A percentile compares a stretch with the other conserved stretches of the same genome.
These are phyloP conservation scores for Ophiocordyceps camponoti-saundersi DNA, from an alignment of 2,329 filamentous ascomycete genomes.

Conservation along the genomic window DNA sequence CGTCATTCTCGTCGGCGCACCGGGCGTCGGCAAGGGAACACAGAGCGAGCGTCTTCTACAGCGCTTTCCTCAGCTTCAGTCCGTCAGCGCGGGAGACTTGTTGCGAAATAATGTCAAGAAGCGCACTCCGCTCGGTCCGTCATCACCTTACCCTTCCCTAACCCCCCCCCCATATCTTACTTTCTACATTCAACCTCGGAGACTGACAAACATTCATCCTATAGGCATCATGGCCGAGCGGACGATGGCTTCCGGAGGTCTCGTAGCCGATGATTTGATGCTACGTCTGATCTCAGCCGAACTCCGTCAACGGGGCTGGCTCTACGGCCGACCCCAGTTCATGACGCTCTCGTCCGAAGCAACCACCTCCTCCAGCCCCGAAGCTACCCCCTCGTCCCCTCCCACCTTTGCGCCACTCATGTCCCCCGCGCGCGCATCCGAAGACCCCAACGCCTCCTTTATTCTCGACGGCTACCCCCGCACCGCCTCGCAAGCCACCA, in stretches of 20 bases:
- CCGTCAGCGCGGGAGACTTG: constrained; percentile 87
- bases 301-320: constrained; percentile 72
- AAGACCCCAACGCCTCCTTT: constrained; percentile 70
- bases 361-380: constrained; percentile 12
- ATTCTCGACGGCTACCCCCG: constrained; percentile 94
- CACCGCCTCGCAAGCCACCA: constrained; percentile 61
- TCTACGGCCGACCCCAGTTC: constrained; percentile 33
- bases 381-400: constrained; percentile 7
- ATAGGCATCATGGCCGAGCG: constrained; percentile 78
- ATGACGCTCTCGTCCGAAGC: constrained; percentile 33
- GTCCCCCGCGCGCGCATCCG: constrained; percentile 29
- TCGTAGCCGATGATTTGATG: constrained; percentile 88
- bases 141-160: not conserved
- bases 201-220: not conserved
- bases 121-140: constrained; percentile 63
- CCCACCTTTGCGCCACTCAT: constrained; percentile 8
- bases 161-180: too few species aligned
- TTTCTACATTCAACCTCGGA: too few species aligned
- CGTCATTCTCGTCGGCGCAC: constrained; percentile 86
- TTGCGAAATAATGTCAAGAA: constrained; percentile 84
- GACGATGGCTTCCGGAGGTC: constrained; percentile 70
- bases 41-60: constrained; percentile 79
- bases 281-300: constrained; percentile 84
- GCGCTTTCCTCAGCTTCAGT: constrained; percentile 74
- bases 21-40: constrained; percentile 94